Evolutionary conservation across 2,329 filamentous ascomycete genomes (phyloP).

Genomic region (Rosellinia necatrix): DNA sequence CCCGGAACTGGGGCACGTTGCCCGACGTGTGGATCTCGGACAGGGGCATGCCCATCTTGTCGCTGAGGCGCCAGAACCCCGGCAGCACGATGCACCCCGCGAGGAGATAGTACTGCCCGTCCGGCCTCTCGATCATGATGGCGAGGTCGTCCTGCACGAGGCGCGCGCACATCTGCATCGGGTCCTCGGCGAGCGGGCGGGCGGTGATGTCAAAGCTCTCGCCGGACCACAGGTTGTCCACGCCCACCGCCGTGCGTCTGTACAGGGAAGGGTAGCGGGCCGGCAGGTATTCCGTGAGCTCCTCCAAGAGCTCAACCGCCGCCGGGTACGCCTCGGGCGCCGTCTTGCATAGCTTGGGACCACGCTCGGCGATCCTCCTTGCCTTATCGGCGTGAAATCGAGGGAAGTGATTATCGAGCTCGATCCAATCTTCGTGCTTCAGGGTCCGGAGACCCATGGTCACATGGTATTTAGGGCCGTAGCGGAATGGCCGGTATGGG

Average conservation of each 20-base stretch:
- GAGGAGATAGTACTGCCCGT: slow-evolving; percentile 81
- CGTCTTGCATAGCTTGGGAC: slow-evolving; percentile 69
- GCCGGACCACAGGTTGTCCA: slow-evolving; percentile 72
- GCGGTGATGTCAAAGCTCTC: slow-evolving; percentile 72
- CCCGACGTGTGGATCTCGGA: slow-evolving; percentile 80
- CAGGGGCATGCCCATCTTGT: slow-evolving; percentile 81
- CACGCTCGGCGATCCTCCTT: slow-evolving; percentile 68
- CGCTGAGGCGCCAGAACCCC: slow-evolving; percentile 81
- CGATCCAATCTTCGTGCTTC: slow-evolving; percentile 77
- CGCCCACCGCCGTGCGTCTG: slow-evolving; percentile 63
- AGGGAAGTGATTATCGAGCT: slow-evolving; percentile 79
- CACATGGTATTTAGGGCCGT: slow-evolving; percentile 76
- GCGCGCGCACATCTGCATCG: slow-evolving; percentile 74
- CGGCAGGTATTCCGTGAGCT: slow-evolving; percentile 72
- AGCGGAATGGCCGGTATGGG: slow-evolving; percentile 77
- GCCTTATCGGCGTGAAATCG: slow-evolving; percentile 75
- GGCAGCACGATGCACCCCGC: slow-evolving; percentile 76
- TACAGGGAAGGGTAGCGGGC: slow-evolving; percentile 76
- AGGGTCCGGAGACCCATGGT: slow-evolving; percentile 78
- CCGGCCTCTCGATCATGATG: slow-evolving; percentile 76
- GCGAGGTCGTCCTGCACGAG: slow-evolving; percentile 82
- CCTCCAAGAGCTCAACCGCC: slow-evolving; percentile 76
- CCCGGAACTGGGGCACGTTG: slow-evolving; percentile 57
- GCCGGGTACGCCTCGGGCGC: slow-evolving; percentile 72
- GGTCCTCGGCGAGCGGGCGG: slow-evolving; percentile 72